These are phyloP conservation scores for Fallopia convolvulus DNA, from an alignment of 148 eudicot genomes.

Conservation along the genomic window DNA sequence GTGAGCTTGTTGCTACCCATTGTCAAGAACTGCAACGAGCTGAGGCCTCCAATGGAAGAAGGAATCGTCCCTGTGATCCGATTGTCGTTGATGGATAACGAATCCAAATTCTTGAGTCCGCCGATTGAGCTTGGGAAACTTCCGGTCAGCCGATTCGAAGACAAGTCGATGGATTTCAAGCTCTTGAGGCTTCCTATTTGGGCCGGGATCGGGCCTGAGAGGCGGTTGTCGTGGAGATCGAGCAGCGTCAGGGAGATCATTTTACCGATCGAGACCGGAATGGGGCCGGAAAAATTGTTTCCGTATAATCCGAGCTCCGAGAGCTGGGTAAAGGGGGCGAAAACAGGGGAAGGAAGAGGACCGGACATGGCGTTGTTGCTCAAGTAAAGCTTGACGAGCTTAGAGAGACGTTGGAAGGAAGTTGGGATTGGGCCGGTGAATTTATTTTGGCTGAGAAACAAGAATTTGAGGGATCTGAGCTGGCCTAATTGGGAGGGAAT, in stretches of 20 bases:
- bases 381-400: constrained; percentile 32
- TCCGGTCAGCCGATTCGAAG: constrained; percentile 44
- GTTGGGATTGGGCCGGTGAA: constrained; percentile 51
- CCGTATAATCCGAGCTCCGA: constrained; percentile 46
- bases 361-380: constrained; percentile 47
- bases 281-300: constrained; percentile 41
- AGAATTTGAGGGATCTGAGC: constrained; percentile 28
- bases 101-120: constrained; percentile 27
- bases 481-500: constrained; percentile 61
- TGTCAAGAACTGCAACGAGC: constrained; percentile 36
- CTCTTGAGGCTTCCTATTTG: constrained; percentile 41
- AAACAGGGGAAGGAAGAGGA: constrained; percentile 26
- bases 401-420: constrained; percentile 31
- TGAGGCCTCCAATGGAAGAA: constrained; percentile 35
- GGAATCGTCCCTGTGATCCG: constrained; percentile 50
- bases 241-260: constrained; percentile 31
- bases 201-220: constrained; percentile 44
- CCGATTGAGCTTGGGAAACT: constrained; percentile 55
- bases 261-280: constrained; percentile 45
- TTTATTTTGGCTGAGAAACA: constrained; percentile 44
- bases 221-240: constrained; percentile 43
- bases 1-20: constrained; percentile 35
- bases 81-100: constrained; percentile 42
- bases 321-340: constrained; percentile 24
- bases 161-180: constrained; percentile 40